A percentile compares a stretch with the other conserved stretches of the same genome.
These are phyloP conservation scores for Acorus gramineus DNA, from an alignment of 106 monocot species.

Conservation along the genomic window DNA sequence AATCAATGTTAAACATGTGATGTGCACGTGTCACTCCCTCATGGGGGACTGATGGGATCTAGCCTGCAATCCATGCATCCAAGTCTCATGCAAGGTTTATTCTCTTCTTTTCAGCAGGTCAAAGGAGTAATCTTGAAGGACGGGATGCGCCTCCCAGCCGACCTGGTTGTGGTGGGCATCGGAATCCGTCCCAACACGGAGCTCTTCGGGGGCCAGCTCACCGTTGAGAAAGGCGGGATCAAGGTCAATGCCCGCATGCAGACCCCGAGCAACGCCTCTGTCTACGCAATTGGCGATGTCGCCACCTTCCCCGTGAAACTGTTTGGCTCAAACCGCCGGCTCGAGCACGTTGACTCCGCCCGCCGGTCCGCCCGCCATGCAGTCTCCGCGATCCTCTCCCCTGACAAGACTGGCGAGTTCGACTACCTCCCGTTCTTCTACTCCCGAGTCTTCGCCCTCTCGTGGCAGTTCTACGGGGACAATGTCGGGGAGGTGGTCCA, in stretches of 20 bases:
- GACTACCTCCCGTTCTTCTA: slow-evolving; percentile 95
- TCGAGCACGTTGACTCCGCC: slow-evolving; percentile 94
- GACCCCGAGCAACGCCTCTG: slow-evolving; percentile 51
- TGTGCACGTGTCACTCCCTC: too few species aligned
- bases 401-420: slow-evolving; percentile 42
- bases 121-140: slow-evolving; percentile 72
- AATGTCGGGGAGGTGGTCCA: slow-evolving; percentile 75
- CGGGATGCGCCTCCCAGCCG: slow-evolving; percentile 51
- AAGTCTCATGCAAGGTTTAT: too few species aligned
- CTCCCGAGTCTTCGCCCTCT: slow-evolving; percentile 80
- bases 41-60: too few species aligned
- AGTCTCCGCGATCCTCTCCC: slow-evolving; percentile 56
- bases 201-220: slow-evolving; percentile 76
- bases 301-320: slow-evolving; percentile 89
- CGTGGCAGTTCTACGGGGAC: slow-evolving; percentile 98
- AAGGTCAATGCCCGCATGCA: slow-evolving; percentile 92
- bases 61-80: too few species aligned
- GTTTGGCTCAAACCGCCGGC: slow-evolving; percentile 66
- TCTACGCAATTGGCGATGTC: slow-evolving; percentile 93
- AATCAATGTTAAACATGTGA: too few species aligned
- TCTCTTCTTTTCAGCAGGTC: slow-evolving; percentile 33
- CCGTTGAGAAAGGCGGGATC: slow-evolving; percentile 79
- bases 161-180: slow-evolving; percentile 93
- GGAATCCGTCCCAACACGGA: slow-evolving; percentile 78
- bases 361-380: slow-evolving; percentile 79